Percentiles rank a stretch among this genome's conserved stretches.
phyloP scores from a whole-genome alignment of 2,329 filamentous ascomycete genomes.

The Phyllosticta citribraziliensis region DNA sequence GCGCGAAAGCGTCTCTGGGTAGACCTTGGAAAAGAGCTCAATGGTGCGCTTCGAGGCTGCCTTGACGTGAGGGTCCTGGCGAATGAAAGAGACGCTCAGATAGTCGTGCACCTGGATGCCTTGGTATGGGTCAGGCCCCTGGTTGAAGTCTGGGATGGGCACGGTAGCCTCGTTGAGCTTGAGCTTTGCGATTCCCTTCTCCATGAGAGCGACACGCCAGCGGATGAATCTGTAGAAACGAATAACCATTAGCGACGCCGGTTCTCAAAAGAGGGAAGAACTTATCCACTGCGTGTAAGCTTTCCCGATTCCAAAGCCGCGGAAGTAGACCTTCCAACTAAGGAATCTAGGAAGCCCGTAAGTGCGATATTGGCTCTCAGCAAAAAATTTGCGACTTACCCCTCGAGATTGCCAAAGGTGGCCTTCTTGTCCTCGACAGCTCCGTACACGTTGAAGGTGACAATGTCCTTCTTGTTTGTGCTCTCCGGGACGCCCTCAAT shows the following conservation, averaged over 20 bases:
- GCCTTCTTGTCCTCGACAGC: constrained; percentile 68
- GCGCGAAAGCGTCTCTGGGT: constrained; percentile 78
- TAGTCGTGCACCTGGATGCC: constrained; percentile 94
- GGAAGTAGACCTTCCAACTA: not conserved
- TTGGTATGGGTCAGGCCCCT: constrained; percentile 68
- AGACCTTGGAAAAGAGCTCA: constrained; percentile 67
- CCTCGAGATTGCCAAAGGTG: constrained; percentile 73
- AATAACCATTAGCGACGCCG: not conserved
- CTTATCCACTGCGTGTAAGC: not conserved
- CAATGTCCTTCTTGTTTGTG: constrained; percentile 50
- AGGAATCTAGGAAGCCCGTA: not conserved
- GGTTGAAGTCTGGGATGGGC: constrained; percentile 56
- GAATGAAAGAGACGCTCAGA: constrained; percentile 74
- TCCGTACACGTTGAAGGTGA: constrained; percentile 92
- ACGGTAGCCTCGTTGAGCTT: constrained; percentile 58
- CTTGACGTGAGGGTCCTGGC: constrained; percentile 67
- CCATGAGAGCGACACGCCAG: constrained; percentile 88
- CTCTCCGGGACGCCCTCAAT: constrained; percentile 48
- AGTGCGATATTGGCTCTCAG: not conserved
- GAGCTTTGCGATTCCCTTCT: constrained; percentile 68
- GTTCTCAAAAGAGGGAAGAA: not conserved
- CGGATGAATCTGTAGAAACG: constrained; percentile 60
- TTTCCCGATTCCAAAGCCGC: not conserved
- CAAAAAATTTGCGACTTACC: constrained; percentile 46
- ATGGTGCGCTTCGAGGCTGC: constrained; percentile 72